A percentile compares a stretch with the other conserved stretches of the same genome.
These are phyloP conservation scores for Thymus quinquecostatus DNA, from an alignment of 257 asterid species.

Conservation along the genomic window DNA sequence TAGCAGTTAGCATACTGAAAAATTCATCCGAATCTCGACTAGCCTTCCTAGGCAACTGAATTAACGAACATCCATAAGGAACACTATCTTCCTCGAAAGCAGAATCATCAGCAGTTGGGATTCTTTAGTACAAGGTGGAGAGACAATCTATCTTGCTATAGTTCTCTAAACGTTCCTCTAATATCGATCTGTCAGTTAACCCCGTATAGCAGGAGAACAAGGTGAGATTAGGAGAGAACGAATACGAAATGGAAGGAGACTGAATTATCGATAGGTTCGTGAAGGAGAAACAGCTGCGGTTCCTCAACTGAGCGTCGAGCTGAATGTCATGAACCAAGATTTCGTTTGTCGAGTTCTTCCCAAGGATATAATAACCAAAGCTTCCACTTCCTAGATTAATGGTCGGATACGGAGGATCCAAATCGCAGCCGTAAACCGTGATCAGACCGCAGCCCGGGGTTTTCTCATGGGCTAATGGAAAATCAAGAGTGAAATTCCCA, in stretches of 20 bases:
- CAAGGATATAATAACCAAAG: background rate
- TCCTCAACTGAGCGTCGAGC: background rate
- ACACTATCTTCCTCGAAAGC: background rate
- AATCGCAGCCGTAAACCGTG: constrained; percentile 20
- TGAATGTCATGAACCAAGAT: background rate
- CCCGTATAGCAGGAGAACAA: constrained; percentile 12
- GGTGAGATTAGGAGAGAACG: constrained; percentile 33
- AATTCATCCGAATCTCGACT: background rate
- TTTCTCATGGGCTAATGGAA: constrained; percentile 30
- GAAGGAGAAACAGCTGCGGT: constrained; percentile 20
- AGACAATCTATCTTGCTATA: background rate
- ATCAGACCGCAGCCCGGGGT: constrained; percentile 42
- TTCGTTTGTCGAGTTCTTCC: background rate
- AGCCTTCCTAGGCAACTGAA: constrained; percentile 35
- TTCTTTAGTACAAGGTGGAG: constrained; percentile 12
- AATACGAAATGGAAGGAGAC: constrained; percentile 27
- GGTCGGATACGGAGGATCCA: constrained; percentile 25
- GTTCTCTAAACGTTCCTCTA: background rate
- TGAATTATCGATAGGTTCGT: background rate
- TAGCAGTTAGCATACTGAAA: constrained; percentile 22
- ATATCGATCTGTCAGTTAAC: background rate
- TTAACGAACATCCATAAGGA: constrained; percentile 2
- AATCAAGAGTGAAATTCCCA: constrained; percentile 29
- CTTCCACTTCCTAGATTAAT: constrained; percentile 29
- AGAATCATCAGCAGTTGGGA: background rate